Base-by-base conservation (phyloP, 2,329 filamentous ascomycete genomes). In the Colletotrichum sp. region DNA sequence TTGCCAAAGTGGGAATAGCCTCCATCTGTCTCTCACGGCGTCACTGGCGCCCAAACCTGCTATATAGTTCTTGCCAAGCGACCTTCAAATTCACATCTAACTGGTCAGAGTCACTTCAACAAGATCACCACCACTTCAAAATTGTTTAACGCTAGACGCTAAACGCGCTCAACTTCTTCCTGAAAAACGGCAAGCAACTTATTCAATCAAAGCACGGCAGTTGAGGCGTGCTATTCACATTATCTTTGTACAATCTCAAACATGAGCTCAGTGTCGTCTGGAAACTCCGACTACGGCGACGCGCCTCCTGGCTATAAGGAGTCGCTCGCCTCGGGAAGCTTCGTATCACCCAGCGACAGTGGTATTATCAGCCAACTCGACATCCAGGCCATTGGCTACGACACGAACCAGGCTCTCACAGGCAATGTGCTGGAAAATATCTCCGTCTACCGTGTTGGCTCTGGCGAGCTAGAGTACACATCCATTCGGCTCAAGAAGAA, bases 341-440 rank as follows among this genome's bases (percentile, higher is more conserved):
- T 48, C 32, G 30, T 28, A 13, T 66, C 63, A 44, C 63, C 30
- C 15, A 66, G 39, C 63, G 27, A 39, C 16, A 66, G 32, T 3
- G 63, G 32, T 2, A 48, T n/a, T 1, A 66, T 48, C 32, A 39
- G 63, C 39, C 63, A 66, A 66, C 63, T 44, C n/a, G 32, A 66
- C n/a, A 66, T 66, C 2, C 63, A 66, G 16, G 63, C 63, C 39
- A 44, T 66, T 36, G 63, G 63, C 22, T 66, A 66, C 19, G 63
- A 66, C 32, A 66, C 39, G 39, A 66, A 11, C 27, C 63, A 66
- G 39, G 32, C 63, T 27, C 63, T 36, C n/a, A 39, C 63, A 15
- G 32, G 63, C n/a, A 66, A 39, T 9, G 22, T 28, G 32, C 32
- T 66, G 32, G 32, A 36, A 44, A 66, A 66, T 3, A 64, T 64